Evolutionary conservation across 345 rosid genomes (phyloP), one percentile per base, ranked within the genome.

Genomic region (Citrus mangshanensis): DNA sequence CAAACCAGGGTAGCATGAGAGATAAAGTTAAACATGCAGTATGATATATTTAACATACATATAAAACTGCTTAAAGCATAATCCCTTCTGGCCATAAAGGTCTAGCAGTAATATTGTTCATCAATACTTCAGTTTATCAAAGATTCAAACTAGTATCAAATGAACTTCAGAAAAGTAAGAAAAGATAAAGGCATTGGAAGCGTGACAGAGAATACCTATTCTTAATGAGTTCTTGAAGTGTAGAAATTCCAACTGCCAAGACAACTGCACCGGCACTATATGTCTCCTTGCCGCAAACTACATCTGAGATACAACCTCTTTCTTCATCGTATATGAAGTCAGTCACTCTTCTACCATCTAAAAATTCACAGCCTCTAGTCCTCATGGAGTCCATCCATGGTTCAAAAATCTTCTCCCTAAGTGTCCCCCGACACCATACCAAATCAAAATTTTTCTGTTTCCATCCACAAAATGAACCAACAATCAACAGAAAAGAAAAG

Each of bases 221-320:
- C 83, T 81, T 83, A 65, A 90, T 80, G 58, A 83, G 84, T 79
- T 89, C 89, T 79, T 86, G 88, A 74, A 89, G 75, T 2, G 85
- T 75, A 76, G 92, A 77, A 74, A 90, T 78, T 77, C 89, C 86
- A 61, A 84, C 84, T 9, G 93, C 92, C 79, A 90, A 73, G 70
- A 92, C 78, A 72, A 89, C 87, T 30, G 89, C 90, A 89, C 88
- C 89, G 51, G 85, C 89, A 32, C 32, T 58, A 14, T 84, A 80
- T 12, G 58, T 81, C 79, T 87, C 84, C 56, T 80, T 59, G 67
- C 84, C 86, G 38, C 90, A 91, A 61, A 83, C 86, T 66, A 91
- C 86, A 19, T 83, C 84, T 19, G 89, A 83, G 70, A 88, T 79
- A 81, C 82, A 66, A 62, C 89, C 85, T 28, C 87, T 87, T 82